phyloP scores from a whole-genome alignment of 2,329 filamentous ascomycete species.

The Fusarium chuoi region DNA sequence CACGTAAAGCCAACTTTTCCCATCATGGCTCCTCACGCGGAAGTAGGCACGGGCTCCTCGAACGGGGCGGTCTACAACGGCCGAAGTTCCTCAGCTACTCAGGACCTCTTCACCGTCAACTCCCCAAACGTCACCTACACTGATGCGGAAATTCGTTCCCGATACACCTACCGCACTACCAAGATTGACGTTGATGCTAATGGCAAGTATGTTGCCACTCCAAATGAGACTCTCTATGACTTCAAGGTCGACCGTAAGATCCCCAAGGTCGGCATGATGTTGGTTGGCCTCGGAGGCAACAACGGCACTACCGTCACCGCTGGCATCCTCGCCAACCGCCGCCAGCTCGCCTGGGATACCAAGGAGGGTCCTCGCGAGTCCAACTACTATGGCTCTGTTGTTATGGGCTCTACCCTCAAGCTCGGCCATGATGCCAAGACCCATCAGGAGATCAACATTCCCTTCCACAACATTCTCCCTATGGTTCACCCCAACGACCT shows the following conservation, averaged over 20 bases:
- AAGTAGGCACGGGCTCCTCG: conserved; percentile 65
- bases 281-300: conserved; percentile 98
- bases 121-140: conserved; percentile 95
- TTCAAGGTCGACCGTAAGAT: conserved; percentile 97
- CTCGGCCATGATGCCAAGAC: conserved; percentile 88
- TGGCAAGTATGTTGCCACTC: conserved; percentile 84
- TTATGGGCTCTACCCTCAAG: conserved; percentile 98
- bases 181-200: conserved; percentile 75
- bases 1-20: conserved; percentile 51
- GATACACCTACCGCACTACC: conserved; percentile 97
- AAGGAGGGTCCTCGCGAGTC: conserved; percentile 85
- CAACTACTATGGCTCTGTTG: conserved; percentile 98
- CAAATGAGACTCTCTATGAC: conserved; percentile 90
- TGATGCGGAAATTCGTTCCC: conserved; percentile 86
- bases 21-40: conserved; percentile 92
- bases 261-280: conserved; percentile 94
- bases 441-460: conserved; percentile 91
- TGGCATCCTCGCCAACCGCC: conserved; percentile 95
- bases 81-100: conserved; percentile 55
- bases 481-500: conserved; percentile 99
- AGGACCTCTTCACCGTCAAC: conserved; percentile 83
- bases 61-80: conserved; percentile 68
- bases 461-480: conserved; percentile 91
- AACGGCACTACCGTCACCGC: conserved; percentile 98
- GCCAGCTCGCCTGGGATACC: conserved; percentile 88